phyloP scores from a whole-genome alignment of 2,329 filamentous ascomycete species.

The Ceratocystis ficicola region DNA sequence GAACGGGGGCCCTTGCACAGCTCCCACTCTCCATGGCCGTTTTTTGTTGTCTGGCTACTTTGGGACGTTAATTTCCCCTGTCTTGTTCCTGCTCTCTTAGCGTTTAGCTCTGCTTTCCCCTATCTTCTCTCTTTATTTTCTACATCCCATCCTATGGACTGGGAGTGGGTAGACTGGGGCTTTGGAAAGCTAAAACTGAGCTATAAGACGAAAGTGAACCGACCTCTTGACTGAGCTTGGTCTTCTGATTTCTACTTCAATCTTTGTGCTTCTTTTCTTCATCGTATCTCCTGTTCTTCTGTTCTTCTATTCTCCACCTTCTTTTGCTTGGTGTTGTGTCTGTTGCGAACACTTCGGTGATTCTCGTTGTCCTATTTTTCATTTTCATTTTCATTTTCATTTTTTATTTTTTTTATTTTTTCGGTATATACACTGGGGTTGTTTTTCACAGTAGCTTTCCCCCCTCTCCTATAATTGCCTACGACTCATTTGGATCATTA shows the following conservation, averaged over 20 bases:
- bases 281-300: background rate
- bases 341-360: background rate
- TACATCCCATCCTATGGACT: background rate
- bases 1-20: conserved; percentile 7
- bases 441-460: background rate
- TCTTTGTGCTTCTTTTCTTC: conserved; percentile 2
- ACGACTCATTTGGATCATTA: background rate
- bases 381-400: background rate
- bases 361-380: background rate
- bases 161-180: background rate
- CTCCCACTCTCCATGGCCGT: conserved; percentile 4
- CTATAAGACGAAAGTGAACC: conserved; percentile 14
- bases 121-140: background rate
- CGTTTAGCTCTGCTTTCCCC: conserved; percentile 1
- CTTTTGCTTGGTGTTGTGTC: background rate
- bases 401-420: background rate
- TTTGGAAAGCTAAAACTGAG: background rate
- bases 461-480: background rate
- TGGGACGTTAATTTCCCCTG: conserved; percentile 12
- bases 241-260: background rate
- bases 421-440: background rate
- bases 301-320: background rate
- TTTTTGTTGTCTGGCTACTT: conserved; percentile 7
- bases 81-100: conserved; percentile 1
- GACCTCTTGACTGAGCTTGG: background rate